phyloP scores from a whole-genome alignment of 139 green algal genomes.

The Coelastrella sp. region DNA sequence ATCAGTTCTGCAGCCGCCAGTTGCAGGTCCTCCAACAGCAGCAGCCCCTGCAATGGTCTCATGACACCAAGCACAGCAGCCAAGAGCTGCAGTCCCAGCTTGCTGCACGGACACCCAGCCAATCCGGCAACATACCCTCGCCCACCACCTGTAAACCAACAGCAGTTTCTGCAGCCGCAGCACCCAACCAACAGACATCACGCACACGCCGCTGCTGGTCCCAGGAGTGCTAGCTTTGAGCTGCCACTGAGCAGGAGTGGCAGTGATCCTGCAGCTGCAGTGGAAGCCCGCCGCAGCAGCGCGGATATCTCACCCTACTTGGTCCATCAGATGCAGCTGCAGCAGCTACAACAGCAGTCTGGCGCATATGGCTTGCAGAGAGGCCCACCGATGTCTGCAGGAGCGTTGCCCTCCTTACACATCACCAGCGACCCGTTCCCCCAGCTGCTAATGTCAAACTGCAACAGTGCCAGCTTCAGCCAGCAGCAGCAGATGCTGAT shows the following conservation, averaged over 20 bases:
- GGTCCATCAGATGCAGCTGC: conserved; percentile 1
- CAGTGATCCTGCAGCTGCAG: background rate
- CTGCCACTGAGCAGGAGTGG: background rate
- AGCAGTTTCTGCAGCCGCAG: background rate
- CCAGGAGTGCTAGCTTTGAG: background rate
- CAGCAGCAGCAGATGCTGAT: background rate
- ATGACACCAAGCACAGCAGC: background rate
- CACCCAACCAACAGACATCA: background rate
- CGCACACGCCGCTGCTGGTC: background rate
- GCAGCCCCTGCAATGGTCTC: background rate
- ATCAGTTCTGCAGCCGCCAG: background rate
- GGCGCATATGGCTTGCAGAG: background rate
- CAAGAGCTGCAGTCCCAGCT: background rate
- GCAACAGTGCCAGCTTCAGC: background rate
- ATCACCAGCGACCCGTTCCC: background rate
- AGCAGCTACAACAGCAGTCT: background rate
- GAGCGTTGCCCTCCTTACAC: background rate
- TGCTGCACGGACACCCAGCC: background rate
- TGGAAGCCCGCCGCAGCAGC: background rate
- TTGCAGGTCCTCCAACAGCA: background rate
- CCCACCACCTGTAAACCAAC: background rate
- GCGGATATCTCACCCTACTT: background rate
- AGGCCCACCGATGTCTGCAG: background rate
- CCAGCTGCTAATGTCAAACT: background rate
- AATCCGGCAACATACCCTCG: background rate